A percentile compares a stretch with the other conserved stretches of the same genome.
Conservation (phyloP, 345 rosid species). For the Xanthoceras sorbifolium region DNA sequence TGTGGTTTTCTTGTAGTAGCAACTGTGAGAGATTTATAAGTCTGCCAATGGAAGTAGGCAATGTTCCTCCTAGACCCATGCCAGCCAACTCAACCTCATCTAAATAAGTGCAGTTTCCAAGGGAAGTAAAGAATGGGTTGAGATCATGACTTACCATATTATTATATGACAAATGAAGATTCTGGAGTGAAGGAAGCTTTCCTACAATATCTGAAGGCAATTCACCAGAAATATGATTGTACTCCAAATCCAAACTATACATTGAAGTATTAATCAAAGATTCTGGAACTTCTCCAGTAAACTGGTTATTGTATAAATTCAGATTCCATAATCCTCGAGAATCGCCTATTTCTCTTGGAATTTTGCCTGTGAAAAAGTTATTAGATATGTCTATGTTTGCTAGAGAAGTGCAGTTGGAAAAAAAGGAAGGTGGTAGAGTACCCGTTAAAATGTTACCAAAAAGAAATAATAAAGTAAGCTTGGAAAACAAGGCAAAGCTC, state of each 20-base stretch:
- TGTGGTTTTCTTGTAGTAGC: constrained; percentile 43
- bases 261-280: constrained; percentile 45
- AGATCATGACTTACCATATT: constrained; percentile 48
- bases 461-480: constrained; percentile 28
- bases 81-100: constrained; percentile 53
- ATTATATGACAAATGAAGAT: constrained; percentile 50
- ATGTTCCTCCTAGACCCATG: constrained; percentile 52
- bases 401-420: constrained; percentile 47
- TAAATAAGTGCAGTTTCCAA: constrained; percentile 42
- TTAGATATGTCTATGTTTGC: constrained; percentile 42
- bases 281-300: constrained; percentile 42
- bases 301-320: constrained; percentile 42
- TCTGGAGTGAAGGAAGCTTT: constrained; percentile 23
- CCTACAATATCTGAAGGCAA: constrained; percentile 43
- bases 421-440: constrained; percentile 41
- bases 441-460: constrained; percentile 35
- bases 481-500: constrained; percentile 34
- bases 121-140: constrained; percentile 42
- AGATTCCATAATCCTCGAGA: constrained; percentile 36
- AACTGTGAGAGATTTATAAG: constrained; percentile 26
- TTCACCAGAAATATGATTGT: constrained; percentile 42
- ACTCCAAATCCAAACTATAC: constrained; percentile 37
- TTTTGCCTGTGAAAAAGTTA: constrained; percentile 42
- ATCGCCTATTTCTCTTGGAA: constrained; percentile 53
- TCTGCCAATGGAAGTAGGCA: constrained; percentile 40